Conservation (phyloP, 2,329 filamentous ascomycete species). For the Achaetomium macrosporum region DNA sequence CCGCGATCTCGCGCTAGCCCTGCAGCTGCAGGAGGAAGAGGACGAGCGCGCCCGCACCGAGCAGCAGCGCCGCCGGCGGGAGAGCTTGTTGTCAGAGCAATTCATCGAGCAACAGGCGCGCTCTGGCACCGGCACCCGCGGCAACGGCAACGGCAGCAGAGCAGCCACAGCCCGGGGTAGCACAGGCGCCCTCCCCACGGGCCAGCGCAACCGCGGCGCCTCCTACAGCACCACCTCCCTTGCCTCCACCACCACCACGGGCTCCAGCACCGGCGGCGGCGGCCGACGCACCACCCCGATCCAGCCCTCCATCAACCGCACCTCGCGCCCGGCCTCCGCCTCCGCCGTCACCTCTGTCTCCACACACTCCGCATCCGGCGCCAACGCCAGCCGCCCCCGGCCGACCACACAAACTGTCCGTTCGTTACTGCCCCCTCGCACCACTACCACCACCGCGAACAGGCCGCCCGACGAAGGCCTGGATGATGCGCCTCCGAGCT, state of each 20-base stretch:
- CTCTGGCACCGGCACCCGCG: slow-evolving; percentile 18
- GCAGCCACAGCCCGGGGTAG: slow-evolving; percentile 3
- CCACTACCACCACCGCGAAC: slow-evolving; percentile 31
- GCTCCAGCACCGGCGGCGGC: neutral
- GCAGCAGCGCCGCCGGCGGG: slow-evolving; percentile 56
- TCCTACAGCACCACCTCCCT: slow-evolving; percentile 12
- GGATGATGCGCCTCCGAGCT: slow-evolving; percentile 52
- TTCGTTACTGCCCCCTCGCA: slow-evolving; percentile 40
- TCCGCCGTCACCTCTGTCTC: neutral
- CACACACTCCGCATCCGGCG: too few relatives aligned
- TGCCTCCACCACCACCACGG: neutral
- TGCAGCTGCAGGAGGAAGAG: slow-evolving; percentile 93
- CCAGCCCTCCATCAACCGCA: neutral
- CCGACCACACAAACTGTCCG: slow-evolving; percentile 35
- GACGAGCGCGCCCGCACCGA: slow-evolving; percentile 66
- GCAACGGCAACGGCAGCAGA: neutral
- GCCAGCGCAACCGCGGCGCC: neutral
- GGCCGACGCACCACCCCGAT: neutral
- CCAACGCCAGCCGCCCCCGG: slow-evolving; percentile 8
- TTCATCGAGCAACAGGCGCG: slow-evolving; percentile 61
- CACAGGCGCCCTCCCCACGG: neutral
- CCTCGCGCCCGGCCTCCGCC: neutral
- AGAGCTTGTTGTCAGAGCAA: slow-evolving; percentile 62
- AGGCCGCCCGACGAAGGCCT: slow-evolving; percentile 34
- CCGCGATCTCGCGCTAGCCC: slow-evolving; percentile 76